Evolutionary conservation across 2,329 filamentous ascomycete species (phyloP), one percentile per base, ranked within the genome.

Genomic region (Cercospora zeina): DNA sequence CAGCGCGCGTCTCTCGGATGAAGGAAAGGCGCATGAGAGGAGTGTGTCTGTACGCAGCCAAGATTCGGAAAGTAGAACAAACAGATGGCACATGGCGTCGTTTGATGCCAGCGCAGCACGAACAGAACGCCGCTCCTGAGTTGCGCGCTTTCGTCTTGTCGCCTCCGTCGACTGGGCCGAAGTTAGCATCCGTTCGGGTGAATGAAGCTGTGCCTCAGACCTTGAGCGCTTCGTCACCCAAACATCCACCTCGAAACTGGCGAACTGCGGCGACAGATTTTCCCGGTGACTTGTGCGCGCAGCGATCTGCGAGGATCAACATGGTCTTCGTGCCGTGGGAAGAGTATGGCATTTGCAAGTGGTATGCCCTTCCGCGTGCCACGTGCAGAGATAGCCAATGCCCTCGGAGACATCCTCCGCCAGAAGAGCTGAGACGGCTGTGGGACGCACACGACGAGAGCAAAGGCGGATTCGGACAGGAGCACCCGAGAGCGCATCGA

Each of bases 321-420:
- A 70, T 70, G 69, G 64, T 67, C 14, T 67, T 58, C 61, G 65
- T 71, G 13, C 58, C 63, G 30, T 71, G 69, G 69, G 57, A 63
- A 42, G 54, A 62, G 13, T 60, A 64, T n/a, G 67, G 68, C 47
- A 69, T 71, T 50, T 71, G 69, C 66, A 65, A 63, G 55, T 67
- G 21, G 58, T 62, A 65, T 62, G 69, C 61, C 16, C 55, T 64
- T 59, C 37, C 55, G 31, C 45, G 61, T 10, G 56, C 61, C 5
- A 62, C 59, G 39, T 68, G 64, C 58, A 54, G 50, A 9, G 37
- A 58, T 3, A 54, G 39, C 9, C 4, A 56, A 10, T 70, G 69
- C 54, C 50, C 39, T 31, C 69, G 58, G 61, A 30, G 37, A 10
- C 68, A 71, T 59, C 67, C 69, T n/a, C 53, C 61, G 9, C 27